These are phyloP conservation scores for Penicillium sp. DNA, from an alignment of 2,329 filamentous ascomycete species.

Conservation along the genomic window DNA sequence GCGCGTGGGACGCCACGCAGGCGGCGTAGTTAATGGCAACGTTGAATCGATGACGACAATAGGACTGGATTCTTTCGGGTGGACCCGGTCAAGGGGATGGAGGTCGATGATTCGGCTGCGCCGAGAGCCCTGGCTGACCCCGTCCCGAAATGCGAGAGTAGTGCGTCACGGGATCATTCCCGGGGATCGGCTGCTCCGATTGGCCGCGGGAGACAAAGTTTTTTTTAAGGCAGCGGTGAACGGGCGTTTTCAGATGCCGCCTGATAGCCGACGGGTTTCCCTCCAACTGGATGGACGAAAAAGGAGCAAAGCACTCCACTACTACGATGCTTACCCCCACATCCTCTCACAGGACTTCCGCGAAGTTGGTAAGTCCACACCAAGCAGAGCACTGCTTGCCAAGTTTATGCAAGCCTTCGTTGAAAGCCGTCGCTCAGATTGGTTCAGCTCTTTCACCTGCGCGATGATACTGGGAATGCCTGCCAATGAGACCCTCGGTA, in stretches of 20 bases:
- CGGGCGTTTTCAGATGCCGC: background rate
- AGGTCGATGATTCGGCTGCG: background rate
- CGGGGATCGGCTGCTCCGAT: background rate
- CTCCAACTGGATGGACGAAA: too few species aligned
- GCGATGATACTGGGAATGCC: background rate
- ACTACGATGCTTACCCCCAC: background rate
- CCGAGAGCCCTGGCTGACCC: background rate
- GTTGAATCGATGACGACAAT: background rate
- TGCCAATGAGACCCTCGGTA: slow-evolving; percentile 4
- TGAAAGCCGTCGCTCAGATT: background rate
- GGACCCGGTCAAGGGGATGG: background rate
- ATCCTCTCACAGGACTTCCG: background rate
- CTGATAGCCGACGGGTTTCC: background rate
- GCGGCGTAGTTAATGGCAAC: background rate
- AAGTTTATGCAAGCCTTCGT: background rate
- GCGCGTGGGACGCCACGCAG: background rate
- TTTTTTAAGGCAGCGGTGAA: background rate
- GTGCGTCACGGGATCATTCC: background rate
- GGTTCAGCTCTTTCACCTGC: background rate
- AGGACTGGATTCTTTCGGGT: background rate
- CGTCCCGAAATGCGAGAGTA: background rate
- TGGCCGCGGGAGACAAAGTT: background rate
- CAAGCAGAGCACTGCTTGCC: background rate
- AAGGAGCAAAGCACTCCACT: background rate
- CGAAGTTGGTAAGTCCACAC: background rate